Conservation (phyloP, 2,329 filamentous ascomycete species). For the Epicoccum sorghinum region DNA sequence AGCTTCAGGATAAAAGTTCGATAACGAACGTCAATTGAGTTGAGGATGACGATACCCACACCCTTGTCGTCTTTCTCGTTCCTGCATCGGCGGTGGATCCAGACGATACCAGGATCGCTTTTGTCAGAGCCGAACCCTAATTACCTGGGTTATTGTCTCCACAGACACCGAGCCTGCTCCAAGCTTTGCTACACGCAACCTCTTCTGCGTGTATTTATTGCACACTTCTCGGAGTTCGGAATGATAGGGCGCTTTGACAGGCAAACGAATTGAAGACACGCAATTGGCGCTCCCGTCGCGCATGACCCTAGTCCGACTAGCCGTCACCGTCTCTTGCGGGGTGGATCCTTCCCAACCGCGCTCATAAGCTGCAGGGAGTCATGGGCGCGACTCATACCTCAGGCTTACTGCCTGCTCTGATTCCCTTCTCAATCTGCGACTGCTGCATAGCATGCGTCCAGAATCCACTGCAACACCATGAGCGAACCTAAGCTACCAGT, state of each 20-base stretch:
- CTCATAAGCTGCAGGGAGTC: constrained; percentile 4
- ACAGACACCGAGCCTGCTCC: too few species aligned
- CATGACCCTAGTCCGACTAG: constrained; percentile 19
- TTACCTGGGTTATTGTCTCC: too few species aligned
- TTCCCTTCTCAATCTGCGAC: not conserved
- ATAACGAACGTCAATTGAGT: constrained; percentile 4
- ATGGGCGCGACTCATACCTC: constrained; percentile 11
- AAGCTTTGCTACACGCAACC: not conserved
- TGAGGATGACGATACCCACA: constrained; percentile 8
- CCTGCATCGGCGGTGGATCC: constrained; percentile 1
- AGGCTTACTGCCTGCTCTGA: not conserved
- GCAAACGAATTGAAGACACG: not conserved
- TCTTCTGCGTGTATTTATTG: not conserved
- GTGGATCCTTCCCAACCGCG: constrained; percentile 8
- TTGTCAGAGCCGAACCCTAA: too few species aligned
- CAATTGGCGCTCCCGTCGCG: constrained; percentile 17
- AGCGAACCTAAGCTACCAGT: constrained; percentile 47
- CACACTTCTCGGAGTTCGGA: constrained; percentile 8
- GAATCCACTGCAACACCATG: constrained; percentile 32
- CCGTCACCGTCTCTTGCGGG: constrained; percentile 23
- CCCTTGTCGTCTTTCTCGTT: constrained; percentile 1
- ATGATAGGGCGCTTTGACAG: not conserved
- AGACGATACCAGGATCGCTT: too few species aligned
- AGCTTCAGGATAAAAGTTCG: too few species aligned
- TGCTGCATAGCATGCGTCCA: constrained; percentile 16